Conservation (phyloP, 305 asterid genomes). For the Rubia peregrina region DNA sequence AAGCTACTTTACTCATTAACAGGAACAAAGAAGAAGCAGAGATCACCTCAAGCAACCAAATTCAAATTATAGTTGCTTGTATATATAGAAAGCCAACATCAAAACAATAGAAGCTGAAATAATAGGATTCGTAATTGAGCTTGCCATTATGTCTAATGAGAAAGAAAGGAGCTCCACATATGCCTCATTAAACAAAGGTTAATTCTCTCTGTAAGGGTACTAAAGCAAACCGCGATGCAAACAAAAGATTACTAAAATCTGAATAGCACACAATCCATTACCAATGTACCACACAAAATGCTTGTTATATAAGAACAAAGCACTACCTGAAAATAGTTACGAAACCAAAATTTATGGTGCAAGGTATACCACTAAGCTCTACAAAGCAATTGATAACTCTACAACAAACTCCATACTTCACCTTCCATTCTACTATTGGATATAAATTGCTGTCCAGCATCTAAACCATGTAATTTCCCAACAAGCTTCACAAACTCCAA, state of each 20-base stretch:
- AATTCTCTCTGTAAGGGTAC: neutral
- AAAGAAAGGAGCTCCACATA: neutral
- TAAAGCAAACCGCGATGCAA: neutral
- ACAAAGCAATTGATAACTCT: neutral
- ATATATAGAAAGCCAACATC: neutral
- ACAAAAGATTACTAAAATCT: neutral
- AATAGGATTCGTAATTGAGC: neutral
- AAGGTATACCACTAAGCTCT: neutral
- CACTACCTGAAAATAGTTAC: neutral
- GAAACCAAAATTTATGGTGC: neutral
- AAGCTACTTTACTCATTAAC: neutral
- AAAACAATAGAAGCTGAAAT: neutral
- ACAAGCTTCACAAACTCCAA: neutral
- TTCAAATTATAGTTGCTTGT: neutral
- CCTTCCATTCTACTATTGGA: neutral
- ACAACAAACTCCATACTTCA: neutral
- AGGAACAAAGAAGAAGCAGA: neutral
- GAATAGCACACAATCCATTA: neutral
- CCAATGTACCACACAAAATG: neutral
- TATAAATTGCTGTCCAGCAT: neutral
- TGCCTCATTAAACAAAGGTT: neutral
- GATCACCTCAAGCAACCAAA: neutral
- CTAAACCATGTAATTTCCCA: neutral
- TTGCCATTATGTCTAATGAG: neutral
- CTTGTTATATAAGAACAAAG: neutral